Evolutionary conservation across 106 monocot species (phyloP).

Genomic region (Dioscorea zingiberensis): DNA sequence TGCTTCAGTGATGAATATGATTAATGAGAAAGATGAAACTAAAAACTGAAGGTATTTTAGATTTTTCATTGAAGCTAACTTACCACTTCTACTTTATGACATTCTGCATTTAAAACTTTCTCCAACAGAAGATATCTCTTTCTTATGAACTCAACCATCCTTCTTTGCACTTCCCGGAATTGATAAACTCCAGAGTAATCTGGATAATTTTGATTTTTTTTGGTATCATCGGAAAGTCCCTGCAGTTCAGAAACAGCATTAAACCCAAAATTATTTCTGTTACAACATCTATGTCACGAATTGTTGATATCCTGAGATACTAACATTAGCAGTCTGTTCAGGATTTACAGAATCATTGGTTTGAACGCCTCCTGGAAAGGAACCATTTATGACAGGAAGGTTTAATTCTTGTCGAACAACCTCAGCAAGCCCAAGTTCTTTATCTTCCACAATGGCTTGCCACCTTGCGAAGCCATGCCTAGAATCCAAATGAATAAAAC

Average conservation of each 20-base stretch:
- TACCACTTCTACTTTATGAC: background rate
- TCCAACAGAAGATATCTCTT: slow-evolving; percentile 89
- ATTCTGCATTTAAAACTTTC: slow-evolving; percentile 69
- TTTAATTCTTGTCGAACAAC: slow-evolving; percentile 72
- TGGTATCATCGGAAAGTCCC: slow-evolving; percentile 44
- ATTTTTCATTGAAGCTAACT: background rate
- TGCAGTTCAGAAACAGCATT: slow-evolving; percentile 13
- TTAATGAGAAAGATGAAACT: too few relatives aligned
- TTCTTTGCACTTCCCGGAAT: slow-evolving; percentile 71
- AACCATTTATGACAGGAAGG: slow-evolving; percentile 49
- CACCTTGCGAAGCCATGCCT: slow-evolving; percentile 99
- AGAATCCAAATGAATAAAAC: background rate
- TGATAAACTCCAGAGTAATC: slow-evolving; percentile 42
- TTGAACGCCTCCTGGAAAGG: slow-evolving; percentile 17
- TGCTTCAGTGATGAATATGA: too few relatives aligned
- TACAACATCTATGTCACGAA: too few relatives aligned
- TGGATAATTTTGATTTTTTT: slow-evolving; percentile 29
- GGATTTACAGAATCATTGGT: slow-evolving; percentile 27
- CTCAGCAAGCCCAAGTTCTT: slow-evolving; percentile 67
- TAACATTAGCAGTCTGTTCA: slow-evolving; percentile 30
- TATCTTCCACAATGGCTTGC: slow-evolving; percentile 89
- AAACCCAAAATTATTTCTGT: slow-evolving; percentile 11
- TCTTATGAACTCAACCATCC: slow-evolving; percentile 79
- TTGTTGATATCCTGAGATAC: background rate
- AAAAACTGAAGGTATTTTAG: background rate